These are phyloP conservation scores for Vigna trinervia DNA, from an alignment of 306 rosid genomes.

Conservation along the genomic window DNA sequence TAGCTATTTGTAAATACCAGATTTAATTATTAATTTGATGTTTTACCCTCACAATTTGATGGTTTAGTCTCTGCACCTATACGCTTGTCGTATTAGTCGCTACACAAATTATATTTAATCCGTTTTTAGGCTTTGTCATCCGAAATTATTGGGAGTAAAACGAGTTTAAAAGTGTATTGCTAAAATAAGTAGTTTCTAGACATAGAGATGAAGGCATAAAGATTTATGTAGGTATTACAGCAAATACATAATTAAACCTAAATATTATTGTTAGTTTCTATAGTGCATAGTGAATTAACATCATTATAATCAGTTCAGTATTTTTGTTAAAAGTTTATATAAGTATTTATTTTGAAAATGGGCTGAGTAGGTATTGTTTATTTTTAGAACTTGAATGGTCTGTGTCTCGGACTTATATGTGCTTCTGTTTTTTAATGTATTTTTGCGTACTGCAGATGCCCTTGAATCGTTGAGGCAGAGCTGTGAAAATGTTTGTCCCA, in stretches of 20 bases:
- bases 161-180: too few relatives aligned
- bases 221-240: neutral
- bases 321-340: neutral
- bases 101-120: too few relatives aligned
- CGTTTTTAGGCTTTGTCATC: neutral
- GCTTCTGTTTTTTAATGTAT: constrained; percentile 3
- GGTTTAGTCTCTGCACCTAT: neutral
- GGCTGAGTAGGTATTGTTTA: neutral
- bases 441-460: constrained; percentile 67
- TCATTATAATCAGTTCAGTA: neutral
- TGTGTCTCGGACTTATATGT: constrained; percentile 1
- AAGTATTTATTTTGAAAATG: neutral
- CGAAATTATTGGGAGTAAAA: neutral
- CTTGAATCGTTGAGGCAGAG: constrained; percentile 77
- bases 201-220: too few relatives aligned
- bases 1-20: neutral
- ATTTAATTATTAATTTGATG: too few relatives aligned
- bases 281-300: neutral
- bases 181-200: too few relatives aligned
- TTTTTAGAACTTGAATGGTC: neutral
- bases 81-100: too few relatives aligned
- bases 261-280: neutral
- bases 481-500: constrained; percentile 89
- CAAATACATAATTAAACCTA: neutral
- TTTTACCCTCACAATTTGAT: neutral